These are phyloP conservation scores for Linum trigynum DNA, from an alignment of 345 rosid genomes.

Conservation along the genomic window DNA sequence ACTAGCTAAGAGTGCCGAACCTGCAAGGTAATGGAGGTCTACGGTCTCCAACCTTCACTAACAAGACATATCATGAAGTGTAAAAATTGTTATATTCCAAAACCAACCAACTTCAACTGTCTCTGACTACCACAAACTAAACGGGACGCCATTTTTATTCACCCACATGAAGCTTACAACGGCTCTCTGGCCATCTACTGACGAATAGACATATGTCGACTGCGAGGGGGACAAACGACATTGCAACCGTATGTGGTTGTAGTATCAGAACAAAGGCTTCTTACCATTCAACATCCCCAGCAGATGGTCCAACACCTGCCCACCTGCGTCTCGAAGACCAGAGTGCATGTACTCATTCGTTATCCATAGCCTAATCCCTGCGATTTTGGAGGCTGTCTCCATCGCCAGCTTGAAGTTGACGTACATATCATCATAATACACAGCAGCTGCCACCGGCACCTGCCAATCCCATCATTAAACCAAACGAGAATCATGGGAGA, in stretches of 20 bases:
- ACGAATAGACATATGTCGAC: too few species aligned
- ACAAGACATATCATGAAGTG: not conserved
- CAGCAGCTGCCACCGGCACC: slow-evolving; percentile 91
- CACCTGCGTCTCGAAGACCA: slow-evolving; percentile 75
- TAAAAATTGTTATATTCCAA: too few species aligned
- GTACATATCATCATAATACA: slow-evolving; percentile 79
- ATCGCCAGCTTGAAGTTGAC: slow-evolving; percentile 69
- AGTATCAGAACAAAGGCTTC: slow-evolving; percentile 53
- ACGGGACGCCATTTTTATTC: not conserved
- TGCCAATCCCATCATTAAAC: slow-evolving; percentile 17
- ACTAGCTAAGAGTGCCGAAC: not conserved
- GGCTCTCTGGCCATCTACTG: too few species aligned
- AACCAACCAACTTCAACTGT: too few species aligned
- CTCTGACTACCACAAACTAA: not conserved
- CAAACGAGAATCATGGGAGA: not conserved
- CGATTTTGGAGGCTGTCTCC: slow-evolving; percentile 69
- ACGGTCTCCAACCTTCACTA: not conserved
- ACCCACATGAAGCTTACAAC: not conserved
- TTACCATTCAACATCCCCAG: slow-evolving; percentile 76
- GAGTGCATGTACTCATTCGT: slow-evolving; percentile 91
- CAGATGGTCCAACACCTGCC: slow-evolving; percentile 65
- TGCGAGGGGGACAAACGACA: too few species aligned
- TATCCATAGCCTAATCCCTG: slow-evolving; percentile 69
- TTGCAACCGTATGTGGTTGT: too few species aligned
- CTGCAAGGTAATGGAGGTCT: not conserved